Conservation (phyloP, 176 grass and related monocot genomes). For the Oryza rufipogon region DNA sequence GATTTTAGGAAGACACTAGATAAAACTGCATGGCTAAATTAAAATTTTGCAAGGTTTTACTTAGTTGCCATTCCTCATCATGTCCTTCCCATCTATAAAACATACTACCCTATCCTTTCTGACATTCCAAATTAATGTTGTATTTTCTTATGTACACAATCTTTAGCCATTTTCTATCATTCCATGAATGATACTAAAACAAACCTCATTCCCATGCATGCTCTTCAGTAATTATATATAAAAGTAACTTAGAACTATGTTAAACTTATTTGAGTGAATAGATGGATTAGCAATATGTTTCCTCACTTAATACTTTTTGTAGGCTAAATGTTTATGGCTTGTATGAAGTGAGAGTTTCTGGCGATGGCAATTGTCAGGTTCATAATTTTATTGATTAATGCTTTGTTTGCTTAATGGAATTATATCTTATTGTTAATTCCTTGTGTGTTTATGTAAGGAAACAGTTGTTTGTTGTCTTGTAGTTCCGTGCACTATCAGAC, state of each 20-base stretch:
- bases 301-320: conserved; percentile 39
- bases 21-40: background rate
- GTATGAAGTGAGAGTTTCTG: conserved; percentile 86
- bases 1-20: background rate
- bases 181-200: conserved; percentile 9
- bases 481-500: conserved; percentile 98
- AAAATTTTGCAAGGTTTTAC: background rate
- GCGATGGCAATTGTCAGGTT: conserved; percentile 99
- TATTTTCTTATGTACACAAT: conserved; percentile 23
- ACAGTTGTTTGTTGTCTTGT: conserved; percentile 34
- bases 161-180: conserved; percentile 17
- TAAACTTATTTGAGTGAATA: conserved; percentile 21
- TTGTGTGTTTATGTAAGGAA: conserved; percentile 22
- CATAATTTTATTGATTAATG: conserved; percentile 11
- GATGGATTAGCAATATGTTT: conserved; percentile 19
- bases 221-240: background rate
- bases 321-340: conserved; percentile 91
- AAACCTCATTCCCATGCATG: background rate
- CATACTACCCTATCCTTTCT: conserved; percentile 18
- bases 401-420: conserved; percentile 33
- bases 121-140: background rate
- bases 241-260: conserved; percentile 24
- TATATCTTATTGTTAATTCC: background rate
- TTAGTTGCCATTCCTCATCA: background rate
- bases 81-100: background rate